phyloP scores from a whole-genome alignment of 2,329 filamentous ascomycete genomes.

The Dryadomyces quercus-mongolicae region DNA sequence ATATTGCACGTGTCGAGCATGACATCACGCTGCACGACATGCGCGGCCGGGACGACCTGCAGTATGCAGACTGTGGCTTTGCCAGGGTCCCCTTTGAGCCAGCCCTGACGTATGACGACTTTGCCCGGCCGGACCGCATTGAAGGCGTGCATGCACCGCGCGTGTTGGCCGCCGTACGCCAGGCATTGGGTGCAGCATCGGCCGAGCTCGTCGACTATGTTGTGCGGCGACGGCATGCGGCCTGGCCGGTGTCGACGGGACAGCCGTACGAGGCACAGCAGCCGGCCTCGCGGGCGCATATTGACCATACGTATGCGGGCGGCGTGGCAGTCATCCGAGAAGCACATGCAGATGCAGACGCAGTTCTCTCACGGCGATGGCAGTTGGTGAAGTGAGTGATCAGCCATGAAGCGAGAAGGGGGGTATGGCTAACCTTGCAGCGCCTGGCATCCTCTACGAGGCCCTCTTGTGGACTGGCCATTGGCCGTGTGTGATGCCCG shows the following conservation, averaged over 20 bases:
- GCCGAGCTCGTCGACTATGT: conserved; percentile 12
- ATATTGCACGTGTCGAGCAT: conserved; percentile 10
- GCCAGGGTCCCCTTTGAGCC: not conserved
- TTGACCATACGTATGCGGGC: conserved; percentile 18
- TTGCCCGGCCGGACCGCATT: not conserved
- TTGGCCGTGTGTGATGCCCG: conserved; percentile 13
- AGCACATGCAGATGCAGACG: conserved; percentile 18
- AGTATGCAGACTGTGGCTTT: conserved; percentile 9
- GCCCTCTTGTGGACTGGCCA: conserved; percentile 14
- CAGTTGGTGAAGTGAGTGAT: conserved; percentile 9
- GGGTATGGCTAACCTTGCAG: conserved; percentile 3
- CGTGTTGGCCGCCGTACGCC: conserved; percentile 6
- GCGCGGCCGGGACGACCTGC: conserved; percentile 4
- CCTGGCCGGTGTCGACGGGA: conserved; percentile 10
- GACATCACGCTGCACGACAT: conserved; percentile 4
- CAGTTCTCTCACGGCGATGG: conserved; percentile 1
- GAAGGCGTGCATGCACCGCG: conserved; percentile 6
- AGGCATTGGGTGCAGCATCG: conserved; percentile 6
- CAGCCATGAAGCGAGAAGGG: too few relatives aligned
- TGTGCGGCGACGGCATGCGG: conserved; percentile 10
- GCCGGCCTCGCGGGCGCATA: conserved; percentile 10
- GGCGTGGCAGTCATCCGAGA: conserved; percentile 45
- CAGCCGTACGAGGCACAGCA: conserved; percentile 9
- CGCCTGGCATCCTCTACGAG: conserved; percentile 13
- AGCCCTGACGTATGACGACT: conserved; percentile 6